phyloP scores from a whole-genome alignment of 1,284 basidiomycete species.

The Malassezia brasiliensis region DNA sequence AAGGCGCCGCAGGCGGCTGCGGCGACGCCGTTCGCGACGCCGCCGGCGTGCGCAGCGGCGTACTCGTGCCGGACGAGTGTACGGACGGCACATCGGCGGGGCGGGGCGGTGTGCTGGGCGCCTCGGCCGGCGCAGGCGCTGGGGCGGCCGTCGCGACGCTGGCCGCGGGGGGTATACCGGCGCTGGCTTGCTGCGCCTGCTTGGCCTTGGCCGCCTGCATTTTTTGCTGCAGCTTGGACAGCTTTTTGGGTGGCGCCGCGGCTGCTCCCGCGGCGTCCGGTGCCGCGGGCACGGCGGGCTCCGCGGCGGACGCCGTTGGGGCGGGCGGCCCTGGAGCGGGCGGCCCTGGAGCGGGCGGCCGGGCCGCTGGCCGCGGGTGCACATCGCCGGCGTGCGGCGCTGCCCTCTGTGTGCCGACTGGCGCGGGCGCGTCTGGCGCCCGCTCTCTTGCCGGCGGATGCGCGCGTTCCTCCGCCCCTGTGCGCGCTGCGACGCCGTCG shows the following conservation, averaged over 20 bases:
- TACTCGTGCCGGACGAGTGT: not conserved
- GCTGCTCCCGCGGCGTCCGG: not conserved
- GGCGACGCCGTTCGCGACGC: not conserved
- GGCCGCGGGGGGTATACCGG: not conserved
- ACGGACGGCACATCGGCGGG: not conserved
- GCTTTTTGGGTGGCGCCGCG: slow-evolving; percentile 40
- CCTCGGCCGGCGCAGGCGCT: not conserved
- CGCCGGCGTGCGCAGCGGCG: not conserved
- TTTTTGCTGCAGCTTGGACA: slow-evolving; percentile 55
- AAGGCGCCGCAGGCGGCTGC: not conserved
- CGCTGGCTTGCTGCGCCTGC: not conserved
- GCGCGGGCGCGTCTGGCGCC: not conserved
- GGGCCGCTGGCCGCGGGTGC: no score
- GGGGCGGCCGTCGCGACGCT: not conserved
- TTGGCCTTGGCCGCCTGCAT: slow-evolving; percentile 38
- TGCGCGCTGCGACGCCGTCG: not conserved
- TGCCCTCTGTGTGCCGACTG: not conserved
- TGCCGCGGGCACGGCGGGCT: no score
- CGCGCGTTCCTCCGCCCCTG: not conserved
- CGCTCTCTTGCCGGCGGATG: not conserved
- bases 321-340: not conserved
- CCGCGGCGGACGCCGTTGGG: no score
- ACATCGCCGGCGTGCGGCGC: not conserved
- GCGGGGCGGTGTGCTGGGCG: not conserved
- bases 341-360: no score